A percentile compares a stretch with the other conserved stretches of the same genome.
Conservation (phyloP, 2,329 filamentous ascomycete genomes). For the Ophiognomonia clavigignenti-juglandacearum region DNA sequence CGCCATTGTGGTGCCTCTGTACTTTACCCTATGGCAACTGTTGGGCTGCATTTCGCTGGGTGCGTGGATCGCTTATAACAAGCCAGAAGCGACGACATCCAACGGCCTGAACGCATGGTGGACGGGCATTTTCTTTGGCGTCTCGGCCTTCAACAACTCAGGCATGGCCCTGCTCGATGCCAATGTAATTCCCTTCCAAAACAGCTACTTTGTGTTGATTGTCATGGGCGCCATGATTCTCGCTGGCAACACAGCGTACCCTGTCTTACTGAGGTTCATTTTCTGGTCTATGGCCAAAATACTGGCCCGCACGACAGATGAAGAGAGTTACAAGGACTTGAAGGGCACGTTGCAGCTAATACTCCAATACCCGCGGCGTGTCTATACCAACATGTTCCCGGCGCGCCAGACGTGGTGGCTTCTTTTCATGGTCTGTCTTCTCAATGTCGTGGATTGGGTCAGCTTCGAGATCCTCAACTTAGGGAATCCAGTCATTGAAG, state of each 20-base stretch:
- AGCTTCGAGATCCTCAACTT: slow-evolving; percentile 63
- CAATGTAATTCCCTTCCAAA: slow-evolving; percentile 59
- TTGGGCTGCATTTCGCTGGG: slow-evolving; percentile 36
- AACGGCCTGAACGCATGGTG: slow-evolving; percentile 65
- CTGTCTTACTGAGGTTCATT: slow-evolving; percentile 55
- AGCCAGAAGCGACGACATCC: slow-evolving; percentile 38
- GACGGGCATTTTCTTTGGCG: slow-evolving; percentile 59
- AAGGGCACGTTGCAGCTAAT: slow-evolving; percentile 50
- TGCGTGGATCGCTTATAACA: slow-evolving; percentile 51
- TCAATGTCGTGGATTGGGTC: slow-evolving; percentile 61
- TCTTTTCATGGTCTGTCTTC: slow-evolving; percentile 51
- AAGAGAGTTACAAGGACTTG: slow-evolving; percentile 31
- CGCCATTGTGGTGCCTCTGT: slow-evolving; percentile 43
- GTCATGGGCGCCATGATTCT: slow-evolving; percentile 55
- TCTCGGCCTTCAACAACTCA: slow-evolving; percentile 68
- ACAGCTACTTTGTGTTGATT: slow-evolving; percentile 44
- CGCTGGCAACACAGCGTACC: slow-evolving; percentile 63
- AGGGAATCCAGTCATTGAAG: slow-evolving; percentile 50
- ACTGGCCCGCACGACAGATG: slow-evolving; percentile 32
- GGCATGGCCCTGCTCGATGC: slow-evolving; percentile 64
- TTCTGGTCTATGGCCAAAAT: slow-evolving; percentile 48
- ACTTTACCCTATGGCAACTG: slow-evolving; percentile 40
- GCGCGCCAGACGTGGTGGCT: slow-evolving; percentile 62
- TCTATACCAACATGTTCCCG: slow-evolving; percentile 62
- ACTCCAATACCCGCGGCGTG: slow-evolving; percentile 50